phyloP scores from a whole-genome alignment of 1,284 basidiomycete genomes.

The Vanrija pseudolonga region DNA sequence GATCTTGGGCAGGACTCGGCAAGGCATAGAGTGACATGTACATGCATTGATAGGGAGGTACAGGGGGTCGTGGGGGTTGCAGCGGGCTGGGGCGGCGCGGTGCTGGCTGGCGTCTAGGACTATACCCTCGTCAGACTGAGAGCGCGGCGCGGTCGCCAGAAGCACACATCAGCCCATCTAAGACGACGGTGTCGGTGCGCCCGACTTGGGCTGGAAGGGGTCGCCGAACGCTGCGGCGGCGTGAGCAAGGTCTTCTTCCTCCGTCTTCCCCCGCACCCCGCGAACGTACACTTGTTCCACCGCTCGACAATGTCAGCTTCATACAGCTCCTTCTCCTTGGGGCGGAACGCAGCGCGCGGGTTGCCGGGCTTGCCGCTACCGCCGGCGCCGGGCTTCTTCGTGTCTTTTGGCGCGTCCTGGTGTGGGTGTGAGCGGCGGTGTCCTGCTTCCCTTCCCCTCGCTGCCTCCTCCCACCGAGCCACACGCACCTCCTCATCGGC shows the following conservation, averaged over 20 bases:
- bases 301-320: slow-evolving; percentile 36
- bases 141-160: no score
- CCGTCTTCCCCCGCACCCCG: no score
- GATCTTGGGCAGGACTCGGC: no score
- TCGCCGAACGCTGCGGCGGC: slow-evolving; percentile 26
- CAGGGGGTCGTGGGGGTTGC: not conserved
- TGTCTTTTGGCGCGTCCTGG: not conserved
- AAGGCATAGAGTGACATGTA: no score
- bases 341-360: not conserved
- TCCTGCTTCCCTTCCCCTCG: no score
- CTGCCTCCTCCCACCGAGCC: no score
- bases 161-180: no score
- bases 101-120: not conserved
- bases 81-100: not conserved
- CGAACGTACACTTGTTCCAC: slow-evolving; percentile 37
- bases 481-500: not conserved
- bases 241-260: no score
- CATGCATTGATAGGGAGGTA: not conserved
- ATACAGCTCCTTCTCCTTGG: slow-evolving; percentile 20
- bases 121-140: no score
- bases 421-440: no score
- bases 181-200: no score
- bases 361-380: no score
- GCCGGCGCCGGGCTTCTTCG: not conserved
- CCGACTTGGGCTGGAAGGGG: not conserved